Conservation (phyloP, 2,329 filamentous ascomycete genomes). For the Fusarium concolor region DNA sequence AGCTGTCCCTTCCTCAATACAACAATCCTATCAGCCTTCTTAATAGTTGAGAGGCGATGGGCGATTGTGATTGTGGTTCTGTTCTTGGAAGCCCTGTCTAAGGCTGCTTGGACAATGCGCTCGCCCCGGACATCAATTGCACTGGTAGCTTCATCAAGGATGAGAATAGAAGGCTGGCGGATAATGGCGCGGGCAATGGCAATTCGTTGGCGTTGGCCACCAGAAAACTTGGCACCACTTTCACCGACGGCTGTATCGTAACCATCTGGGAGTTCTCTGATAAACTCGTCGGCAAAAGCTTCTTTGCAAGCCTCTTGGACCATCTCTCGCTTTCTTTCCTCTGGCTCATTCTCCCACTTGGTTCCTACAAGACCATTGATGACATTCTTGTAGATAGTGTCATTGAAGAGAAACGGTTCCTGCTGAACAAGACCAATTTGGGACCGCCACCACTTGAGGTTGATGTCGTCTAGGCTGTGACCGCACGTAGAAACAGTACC, state of each 20-base stretch:
- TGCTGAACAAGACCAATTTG: conserved; percentile 75
- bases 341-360: conserved; percentile 62
- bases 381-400: conserved; percentile 72
- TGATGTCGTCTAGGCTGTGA: conserved; percentile 65
- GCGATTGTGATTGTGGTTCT: conserved; percentile 80
- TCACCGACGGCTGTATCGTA: conserved; percentile 83
- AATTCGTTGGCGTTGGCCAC: conserved; percentile 83
- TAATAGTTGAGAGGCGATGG: conserved; percentile 79
- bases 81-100: conserved; percentile 69
- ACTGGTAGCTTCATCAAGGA: conserved; percentile 82
- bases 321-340: conserved; percentile 67
- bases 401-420: conserved; percentile 75
- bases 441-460: conserved; percentile 71
- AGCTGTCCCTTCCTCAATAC: conserved; percentile 78
- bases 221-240: conserved; percentile 79
- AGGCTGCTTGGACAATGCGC: conserved; percentile 71
- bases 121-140: conserved; percentile 68
- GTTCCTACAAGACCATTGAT: conserved; percentile 67
- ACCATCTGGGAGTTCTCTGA: conserved; percentile 70
- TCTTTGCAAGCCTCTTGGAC: conserved; percentile 73
- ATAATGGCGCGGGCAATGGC: conserved; percentile 82
- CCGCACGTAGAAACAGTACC: conserved; percentile 63
- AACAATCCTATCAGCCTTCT: conserved; percentile 81
- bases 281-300: conserved; percentile 76
- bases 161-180: conserved; percentile 74